A percentile compares a stretch with the other conserved stretches of the same genome.
phyloP scores from a whole-genome alignment of 257 asterid genomes.

The Echites panduratus region DNA sequence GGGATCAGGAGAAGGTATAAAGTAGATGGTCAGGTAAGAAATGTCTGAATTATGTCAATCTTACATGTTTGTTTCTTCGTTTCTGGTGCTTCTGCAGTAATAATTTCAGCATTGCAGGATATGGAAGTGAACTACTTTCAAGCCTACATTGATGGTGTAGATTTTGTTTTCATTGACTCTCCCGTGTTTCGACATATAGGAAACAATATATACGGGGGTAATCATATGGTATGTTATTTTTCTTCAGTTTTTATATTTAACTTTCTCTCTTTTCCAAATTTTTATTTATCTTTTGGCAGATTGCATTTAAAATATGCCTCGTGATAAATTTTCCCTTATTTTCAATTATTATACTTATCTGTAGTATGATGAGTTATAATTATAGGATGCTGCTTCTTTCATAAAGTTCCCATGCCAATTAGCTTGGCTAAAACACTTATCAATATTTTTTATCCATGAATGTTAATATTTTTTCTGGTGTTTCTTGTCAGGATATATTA shows the following conservation, averaged over 20 bases:
- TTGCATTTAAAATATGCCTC: not conserved
- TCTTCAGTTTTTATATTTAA: not conserved
- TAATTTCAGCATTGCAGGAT: constrained; percentile 50
- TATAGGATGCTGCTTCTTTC: constrained; percentile 3
- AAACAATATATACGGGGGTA: constrained; percentile 78
- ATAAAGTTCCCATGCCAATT: not conserved
- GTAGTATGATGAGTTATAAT: not conserved
- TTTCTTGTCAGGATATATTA: constrained; percentile 70
- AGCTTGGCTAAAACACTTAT: not conserved
- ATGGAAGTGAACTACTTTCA: constrained; percentile 85
- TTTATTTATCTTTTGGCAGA: not conserved
- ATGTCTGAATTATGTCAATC: constrained; percentile 5
- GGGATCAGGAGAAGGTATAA: constrained; percentile 70
- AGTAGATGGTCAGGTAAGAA: constrained; percentile 82
- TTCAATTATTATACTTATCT: not conserved
- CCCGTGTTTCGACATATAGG: constrained; percentile 52
- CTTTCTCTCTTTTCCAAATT: not conserved
- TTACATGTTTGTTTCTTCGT: constrained; percentile 19
- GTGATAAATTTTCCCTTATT: not conserved
- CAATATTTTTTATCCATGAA: not conserved
- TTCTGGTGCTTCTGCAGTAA: constrained; percentile 3
- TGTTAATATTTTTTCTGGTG: constrained; percentile 12
- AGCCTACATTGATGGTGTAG: constrained; percentile 86
- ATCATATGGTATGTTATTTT: constrained; percentile 48
- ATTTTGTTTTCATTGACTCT: constrained; percentile 81